Evolutionary conservation across 2,329 filamentous ascomycete species (phyloP).

Genomic region (Alternaria solani): DNA sequence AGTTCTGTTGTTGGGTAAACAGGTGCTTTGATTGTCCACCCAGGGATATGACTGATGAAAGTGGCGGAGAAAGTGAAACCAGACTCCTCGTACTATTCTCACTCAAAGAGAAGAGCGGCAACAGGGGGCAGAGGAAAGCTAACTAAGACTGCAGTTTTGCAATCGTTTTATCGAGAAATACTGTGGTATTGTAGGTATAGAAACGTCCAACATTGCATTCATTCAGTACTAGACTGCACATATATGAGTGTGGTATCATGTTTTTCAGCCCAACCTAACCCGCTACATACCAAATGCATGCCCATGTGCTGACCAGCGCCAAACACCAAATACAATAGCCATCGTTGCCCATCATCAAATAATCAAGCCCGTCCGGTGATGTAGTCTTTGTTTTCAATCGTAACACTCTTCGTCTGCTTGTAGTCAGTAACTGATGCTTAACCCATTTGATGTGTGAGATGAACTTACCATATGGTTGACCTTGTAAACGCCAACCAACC

Average conservation of each 20-base stretch:
- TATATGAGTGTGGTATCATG: slow-evolving; percentile 20
- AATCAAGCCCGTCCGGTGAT: slow-evolving; percentile 32
- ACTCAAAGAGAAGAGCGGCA: neutral
- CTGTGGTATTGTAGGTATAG: neutral
- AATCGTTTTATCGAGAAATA: neutral
- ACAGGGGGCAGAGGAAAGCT: neutral
- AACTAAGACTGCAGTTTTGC: neutral
- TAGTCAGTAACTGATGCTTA: slow-evolving; percentile 20
- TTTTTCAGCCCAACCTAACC: neutral
- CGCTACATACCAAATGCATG: slow-evolving; percentile 8
- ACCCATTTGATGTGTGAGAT: neutral
- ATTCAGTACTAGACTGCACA: slow-evolving; percentile 11
- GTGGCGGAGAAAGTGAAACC: neutral
- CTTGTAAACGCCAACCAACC: slow-evolving; percentile 97
- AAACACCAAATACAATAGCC: slow-evolving; percentile 9
- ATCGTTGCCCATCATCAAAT: neutral
- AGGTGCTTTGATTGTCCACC: neutral
- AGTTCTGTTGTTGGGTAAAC: slow-evolving; percentile 1
- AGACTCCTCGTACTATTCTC: neutral
- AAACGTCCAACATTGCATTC: slow-evolving; percentile 10
- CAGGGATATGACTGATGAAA: neutral
- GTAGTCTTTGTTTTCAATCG: slow-evolving; percentile 62
- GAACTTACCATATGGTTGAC: slow-evolving; percentile 87
- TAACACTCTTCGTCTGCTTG: slow-evolving; percentile 62
- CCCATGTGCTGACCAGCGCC: slow-evolving; percentile 1